Percentiles rank a stretch among this genome's conserved stretches.
Evolutionary conservation across 2,329 filamentous ascomycete genomes (phyloP).

Genomic region (Venturiaceae sp.): DNA sequence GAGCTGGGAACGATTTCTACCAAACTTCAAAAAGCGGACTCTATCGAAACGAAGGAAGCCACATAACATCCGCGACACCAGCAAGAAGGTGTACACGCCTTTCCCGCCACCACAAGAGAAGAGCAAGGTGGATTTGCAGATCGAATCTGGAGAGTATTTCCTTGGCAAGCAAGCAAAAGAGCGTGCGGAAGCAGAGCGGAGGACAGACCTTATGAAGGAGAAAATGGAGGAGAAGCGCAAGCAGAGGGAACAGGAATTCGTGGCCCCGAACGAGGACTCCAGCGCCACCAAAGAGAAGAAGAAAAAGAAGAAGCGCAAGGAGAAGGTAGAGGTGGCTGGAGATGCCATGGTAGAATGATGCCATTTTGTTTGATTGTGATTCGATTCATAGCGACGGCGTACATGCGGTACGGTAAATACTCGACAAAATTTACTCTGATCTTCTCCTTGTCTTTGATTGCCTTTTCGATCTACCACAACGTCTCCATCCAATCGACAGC

Average conservation of each 20-base stretch:
- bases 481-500: too few relatives aligned
- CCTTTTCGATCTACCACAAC: too few relatives aligned
- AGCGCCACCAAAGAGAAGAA: constrained; percentile 36
- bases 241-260: constrained; percentile 76
- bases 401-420: too few relatives aligned
- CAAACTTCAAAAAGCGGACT: constrained; percentile 92
- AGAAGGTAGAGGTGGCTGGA: constrained; percentile 19
- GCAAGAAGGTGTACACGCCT: constrained; percentile 89
- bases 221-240: constrained; percentile 84
- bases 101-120: constrained; percentile 96
- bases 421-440: too few relatives aligned
- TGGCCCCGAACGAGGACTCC: constrained; percentile 70
- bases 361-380: background rate
- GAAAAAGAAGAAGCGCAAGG: constrained; percentile 40
- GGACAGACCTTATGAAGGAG: constrained; percentile 73
- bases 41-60: constrained; percentile 77
- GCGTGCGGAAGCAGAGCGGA: constrained; percentile 65
- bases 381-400: background rate
- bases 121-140: constrained; percentile 97
- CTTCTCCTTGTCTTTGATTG: too few relatives aligned
- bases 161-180: constrained; percentile 88
- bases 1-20: constrained; percentile 92
- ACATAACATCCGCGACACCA: constrained; percentile 81
- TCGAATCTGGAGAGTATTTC: constrained; percentile 97
- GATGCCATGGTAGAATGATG: background rate